Evolutionary conservation across 139 green algal species (phyloP).

Genomic region (Micromonas commoda): DNA sequence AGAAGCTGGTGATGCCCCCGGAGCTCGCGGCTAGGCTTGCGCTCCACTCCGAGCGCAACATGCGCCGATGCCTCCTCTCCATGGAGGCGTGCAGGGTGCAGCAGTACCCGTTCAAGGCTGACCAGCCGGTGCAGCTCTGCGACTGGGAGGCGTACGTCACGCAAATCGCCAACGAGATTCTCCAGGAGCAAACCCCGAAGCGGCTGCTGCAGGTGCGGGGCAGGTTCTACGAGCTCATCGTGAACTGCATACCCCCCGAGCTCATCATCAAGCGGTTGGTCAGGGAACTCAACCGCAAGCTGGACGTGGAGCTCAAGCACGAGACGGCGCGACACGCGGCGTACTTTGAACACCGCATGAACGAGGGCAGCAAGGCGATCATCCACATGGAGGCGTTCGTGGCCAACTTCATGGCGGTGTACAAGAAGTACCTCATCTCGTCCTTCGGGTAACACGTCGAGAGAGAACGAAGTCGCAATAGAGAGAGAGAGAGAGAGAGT

Average conservation of each 20-base stretch:
- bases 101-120: slow-evolving; percentile 53
- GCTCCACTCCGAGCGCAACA: slow-evolving; percentile 54
- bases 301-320: slow-evolving; percentile 85
- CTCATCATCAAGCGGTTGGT: slow-evolving; percentile 69
- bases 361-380: slow-evolving; percentile 84
- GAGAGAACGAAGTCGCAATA: background rate
- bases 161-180: slow-evolving; percentile 72
- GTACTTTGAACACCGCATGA: slow-evolving; percentile 79
- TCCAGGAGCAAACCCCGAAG: slow-evolving; percentile 85
- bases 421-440: slow-evolving; percentile 57
- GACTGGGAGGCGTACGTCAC: slow-evolving; percentile 94
- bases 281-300: slow-evolving; percentile 71
- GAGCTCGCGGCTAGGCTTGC: slow-evolving; percentile 58
- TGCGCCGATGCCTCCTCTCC: slow-evolving; percentile 81
- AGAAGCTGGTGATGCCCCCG: slow-evolving; percentile 63
- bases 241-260: slow-evolving; percentile 91
- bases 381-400: slow-evolving; percentile 97
- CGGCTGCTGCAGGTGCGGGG: slow-evolving; percentile 45
- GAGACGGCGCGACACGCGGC: slow-evolving; percentile 36
- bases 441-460: slow-evolving; percentile 1
- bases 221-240: slow-evolving; percentile 93
- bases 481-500: background rate
- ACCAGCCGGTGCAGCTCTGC: slow-evolving; percentile 51
- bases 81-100: slow-evolving; percentile 69
- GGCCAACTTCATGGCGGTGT: slow-evolving; percentile 84